These are phyloP conservation scores for Diaporthe vaccinii DNA, from an alignment of 2,329 filamentous ascomycete genomes.

Conservation along the genomic window DNA sequence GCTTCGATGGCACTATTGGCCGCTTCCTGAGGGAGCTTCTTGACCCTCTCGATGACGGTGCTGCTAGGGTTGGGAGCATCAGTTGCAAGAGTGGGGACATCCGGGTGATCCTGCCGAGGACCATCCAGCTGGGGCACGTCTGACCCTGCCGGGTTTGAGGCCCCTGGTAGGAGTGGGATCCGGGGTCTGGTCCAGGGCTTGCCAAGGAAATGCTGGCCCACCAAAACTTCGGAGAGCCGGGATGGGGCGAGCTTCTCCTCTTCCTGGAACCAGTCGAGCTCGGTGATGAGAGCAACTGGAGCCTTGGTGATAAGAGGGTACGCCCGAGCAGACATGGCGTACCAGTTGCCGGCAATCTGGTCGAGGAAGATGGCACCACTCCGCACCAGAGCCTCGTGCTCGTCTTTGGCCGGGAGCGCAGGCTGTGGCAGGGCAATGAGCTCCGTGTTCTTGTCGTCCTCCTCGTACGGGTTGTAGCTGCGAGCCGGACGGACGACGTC, in stretches of 20 bases:
- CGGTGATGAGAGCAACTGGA: conserved; percentile 60
- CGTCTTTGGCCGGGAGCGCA: conserved; percentile 69
- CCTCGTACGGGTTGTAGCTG: conserved; percentile 42
- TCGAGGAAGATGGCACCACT: conserved; percentile 85
- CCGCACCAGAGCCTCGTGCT: conserved; percentile 64
- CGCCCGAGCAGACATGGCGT: conserved; percentile 86
- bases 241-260: conserved; percentile 54
- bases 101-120: conserved; percentile 47
- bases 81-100: conserved; percentile 48
- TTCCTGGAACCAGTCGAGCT: conserved; percentile 58
- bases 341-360: conserved; percentile 91
- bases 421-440: conserved; percentile 91
- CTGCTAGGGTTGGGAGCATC: conserved; percentile 41
- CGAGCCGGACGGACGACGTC: conserved; percentile 80
- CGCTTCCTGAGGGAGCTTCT: conserved; percentile 64
- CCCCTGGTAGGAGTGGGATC: conserved; percentile 40
- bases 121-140: conserved; percentile 40
- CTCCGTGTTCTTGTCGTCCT: conserved; percentile 77
- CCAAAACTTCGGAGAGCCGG: conserved; percentile 72
- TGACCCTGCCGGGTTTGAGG: conserved; percentile 33
- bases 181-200: conserved; percentile 49
- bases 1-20: conserved; percentile 67
- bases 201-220: conserved; percentile 79
- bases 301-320: conserved; percentile 88
- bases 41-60: conserved; percentile 64